A percentile compares a stretch with the other conserved stretches of the same genome.
These are phyloP conservation scores for Globisporangium rhizosaccharum DNA, from an alignment of 352 stramenopile species.

Conservation along the genomic window DNA sequence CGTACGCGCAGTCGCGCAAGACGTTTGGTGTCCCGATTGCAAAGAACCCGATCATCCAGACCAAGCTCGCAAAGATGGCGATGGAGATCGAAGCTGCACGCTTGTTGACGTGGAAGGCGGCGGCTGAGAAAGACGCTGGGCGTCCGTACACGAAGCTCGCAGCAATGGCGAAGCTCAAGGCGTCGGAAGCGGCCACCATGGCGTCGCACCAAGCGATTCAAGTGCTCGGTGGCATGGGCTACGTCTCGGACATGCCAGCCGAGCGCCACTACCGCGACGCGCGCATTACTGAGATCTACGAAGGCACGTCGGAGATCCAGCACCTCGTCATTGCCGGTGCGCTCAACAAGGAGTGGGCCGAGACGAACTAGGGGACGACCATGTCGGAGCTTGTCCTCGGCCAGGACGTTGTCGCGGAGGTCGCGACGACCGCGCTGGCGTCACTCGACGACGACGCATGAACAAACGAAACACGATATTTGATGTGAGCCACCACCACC, in stretches of 20 bases:
- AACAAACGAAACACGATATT: neutral
- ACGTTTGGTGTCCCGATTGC: constrained; percentile 93
- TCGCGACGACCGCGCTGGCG: no score
- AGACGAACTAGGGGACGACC: constrained; percentile 29
- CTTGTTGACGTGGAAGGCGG: constrained; percentile 93
- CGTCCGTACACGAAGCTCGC: constrained; percentile 90
- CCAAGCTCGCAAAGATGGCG: constrained; percentile 93
- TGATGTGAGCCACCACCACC: neutral
- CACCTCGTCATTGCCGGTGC: constrained; percentile 94
- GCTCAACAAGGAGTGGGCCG: constrained; percentile 95
- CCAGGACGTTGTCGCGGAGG: no score
- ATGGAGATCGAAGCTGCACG: constrained; percentile 90
- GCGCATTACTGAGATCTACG: constrained; percentile 97
- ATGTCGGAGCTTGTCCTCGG: neutral
- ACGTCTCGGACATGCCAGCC: constrained; percentile 96
- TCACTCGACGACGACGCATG: no score
- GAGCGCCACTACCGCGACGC: constrained; percentile 97
- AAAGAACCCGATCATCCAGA: constrained; percentile 84
- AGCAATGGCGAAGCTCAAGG: constrained; percentile 96
- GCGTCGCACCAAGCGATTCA: constrained; percentile 96
- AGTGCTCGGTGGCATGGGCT: constrained; percentile 93
- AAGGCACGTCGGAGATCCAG: constrained; percentile 97
- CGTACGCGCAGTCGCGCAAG: constrained; percentile 93
- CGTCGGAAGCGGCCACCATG: constrained; percentile 94
- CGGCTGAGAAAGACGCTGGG: constrained; percentile 89